These are phyloP conservation scores for Dryas octopetala DNA, from an alignment of 306 rosid species.

Conservation along the genomic window DNA sequence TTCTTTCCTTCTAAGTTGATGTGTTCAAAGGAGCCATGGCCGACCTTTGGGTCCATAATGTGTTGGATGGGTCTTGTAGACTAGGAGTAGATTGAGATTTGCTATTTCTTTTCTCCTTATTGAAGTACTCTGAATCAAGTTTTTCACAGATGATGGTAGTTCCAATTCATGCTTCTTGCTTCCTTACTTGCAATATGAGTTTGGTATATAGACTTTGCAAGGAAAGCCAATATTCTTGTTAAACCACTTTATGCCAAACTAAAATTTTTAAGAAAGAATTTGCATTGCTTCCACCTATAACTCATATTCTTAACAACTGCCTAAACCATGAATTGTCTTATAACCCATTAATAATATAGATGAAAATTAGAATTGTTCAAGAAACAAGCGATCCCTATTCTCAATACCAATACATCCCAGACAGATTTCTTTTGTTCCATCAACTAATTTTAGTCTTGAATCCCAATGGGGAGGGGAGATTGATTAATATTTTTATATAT, in stretches of 20 bases:
- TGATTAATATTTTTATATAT: too few relatives aligned
- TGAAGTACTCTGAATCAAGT: background rate
- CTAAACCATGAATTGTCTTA: too few relatives aligned
- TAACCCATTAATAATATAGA: too few relatives aligned
- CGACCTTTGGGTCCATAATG: conserved; percentile 19
- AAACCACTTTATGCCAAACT: background rate
- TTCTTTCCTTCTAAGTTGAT: conserved; percentile 32
- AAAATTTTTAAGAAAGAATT: background rate
- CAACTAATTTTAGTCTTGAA: too few relatives aligned
- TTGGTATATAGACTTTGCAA: conserved; percentile 17
- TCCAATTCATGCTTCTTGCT: background rate
- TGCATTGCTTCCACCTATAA: background rate
- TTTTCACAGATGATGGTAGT: background rate
- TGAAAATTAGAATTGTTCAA: too few relatives aligned
- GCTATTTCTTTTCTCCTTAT: background rate
- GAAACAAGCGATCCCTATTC: too few relatives aligned
- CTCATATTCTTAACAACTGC: too few relatives aligned
- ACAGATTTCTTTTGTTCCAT: too few relatives aligned
- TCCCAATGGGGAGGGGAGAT: too few relatives aligned
- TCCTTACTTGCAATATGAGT: conserved; percentile 33
- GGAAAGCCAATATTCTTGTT: conserved; percentile 17
- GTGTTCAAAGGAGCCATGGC: conserved; percentile 17
- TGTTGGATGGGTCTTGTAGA: background rate
- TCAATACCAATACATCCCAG: too few relatives aligned
- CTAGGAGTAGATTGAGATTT: background rate